Evolutionary conservation across 345 rosid species (phyloP), one percentile per base, ranked within the genome.

Genomic region (Hypericum androsaemum): DNA sequence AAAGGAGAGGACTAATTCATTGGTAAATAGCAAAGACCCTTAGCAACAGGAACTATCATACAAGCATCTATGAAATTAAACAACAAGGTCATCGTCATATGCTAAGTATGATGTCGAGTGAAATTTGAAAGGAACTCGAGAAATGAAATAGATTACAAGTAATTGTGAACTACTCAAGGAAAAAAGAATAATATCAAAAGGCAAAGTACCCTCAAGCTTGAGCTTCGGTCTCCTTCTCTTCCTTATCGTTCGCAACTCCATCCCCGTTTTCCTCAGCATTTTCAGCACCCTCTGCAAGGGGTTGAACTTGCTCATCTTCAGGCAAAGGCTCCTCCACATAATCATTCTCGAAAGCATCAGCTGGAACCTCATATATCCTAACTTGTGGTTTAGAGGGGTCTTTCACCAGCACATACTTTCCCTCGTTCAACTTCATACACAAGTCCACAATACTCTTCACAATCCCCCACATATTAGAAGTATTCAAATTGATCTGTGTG

Each of bases 311-410:
- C 65, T 86, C 95, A 0, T 86, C 95, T 69, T 86, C 88, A 0
- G 89, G 97, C 62, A 92, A 64, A 7, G 97, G 95, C 65, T 92
- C 98, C 64, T 85, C 97, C 36, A 86, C 88, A 39, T 88, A 92
- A 69, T 92, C 95, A 65, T 92, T 88, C 81, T 92, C 98, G 43
- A 92, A 92, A 0, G 97, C 97, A 81, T 92, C 98, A 5, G 86
- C 76, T 0, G 98, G 97, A 79, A 92, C 97, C 73, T 85, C 94
- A 54, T 88, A 88, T 32, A 92, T 92, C 72, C 98, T 73, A 39
- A 92, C 90, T 57, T 85, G 95, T 5, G 98, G 95, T 73, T 92
- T 92, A 0, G 94, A 73, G 3, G 95, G 98, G 65, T 88, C 98
- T 69, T 92, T 88, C 35, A 92, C 95, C 3, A 92, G 65, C 39